Conservation (phyloP, 163 green algal genomes). For the Prototheca wickerhamii region DNA sequence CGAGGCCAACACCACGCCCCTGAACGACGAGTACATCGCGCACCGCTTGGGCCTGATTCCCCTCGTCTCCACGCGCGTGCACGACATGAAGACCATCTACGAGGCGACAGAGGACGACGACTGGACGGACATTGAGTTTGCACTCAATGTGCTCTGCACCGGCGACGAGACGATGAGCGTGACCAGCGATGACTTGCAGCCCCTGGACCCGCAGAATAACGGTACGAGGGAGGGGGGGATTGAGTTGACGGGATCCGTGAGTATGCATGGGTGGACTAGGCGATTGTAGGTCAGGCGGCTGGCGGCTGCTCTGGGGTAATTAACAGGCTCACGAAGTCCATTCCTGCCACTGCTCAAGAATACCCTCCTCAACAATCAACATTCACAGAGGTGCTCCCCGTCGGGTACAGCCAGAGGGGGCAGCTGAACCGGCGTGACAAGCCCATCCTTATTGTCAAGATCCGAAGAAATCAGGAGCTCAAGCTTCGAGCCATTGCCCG, state of each 20-base stretch:
- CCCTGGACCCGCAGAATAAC: slow-evolving; percentile 19
- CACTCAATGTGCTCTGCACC: slow-evolving; percentile 39
- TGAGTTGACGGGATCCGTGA: no score
- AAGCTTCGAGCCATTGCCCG: slow-evolving; percentile 77
- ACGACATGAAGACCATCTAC: slow-evolving; percentile 46
- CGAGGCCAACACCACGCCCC: slow-evolving; percentile 90
- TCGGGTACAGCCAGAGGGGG: slow-evolving; percentile 21
- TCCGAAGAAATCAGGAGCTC: slow-evolving; percentile 82
- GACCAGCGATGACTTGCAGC: slow-evolving; percentile 55
- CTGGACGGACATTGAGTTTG: slow-evolving; percentile 33
- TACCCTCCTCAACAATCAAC: neutral
- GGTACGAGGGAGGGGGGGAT: neutral
- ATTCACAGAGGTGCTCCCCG: slow-evolving; percentile 18
- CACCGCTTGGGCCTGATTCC: slow-evolving; percentile 90
- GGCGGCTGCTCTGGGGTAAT: no score
- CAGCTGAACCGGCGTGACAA: slow-evolving; percentile 7
- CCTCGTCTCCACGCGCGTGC: slow-evolving; percentile 41
- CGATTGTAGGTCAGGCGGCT: no score
- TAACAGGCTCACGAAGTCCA: no score
- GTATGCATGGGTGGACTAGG: no score
- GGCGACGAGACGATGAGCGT: slow-evolving; percentile 70
- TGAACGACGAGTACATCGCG: slow-evolving; percentile 97
- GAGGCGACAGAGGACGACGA: slow-evolving; percentile 29
- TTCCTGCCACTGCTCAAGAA: no score
- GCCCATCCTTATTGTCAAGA: slow-evolving; percentile 83